phyloP scores from a whole-genome alignment of 352 stramenopile genomes.

The Phytophthora multivora region DNA sequence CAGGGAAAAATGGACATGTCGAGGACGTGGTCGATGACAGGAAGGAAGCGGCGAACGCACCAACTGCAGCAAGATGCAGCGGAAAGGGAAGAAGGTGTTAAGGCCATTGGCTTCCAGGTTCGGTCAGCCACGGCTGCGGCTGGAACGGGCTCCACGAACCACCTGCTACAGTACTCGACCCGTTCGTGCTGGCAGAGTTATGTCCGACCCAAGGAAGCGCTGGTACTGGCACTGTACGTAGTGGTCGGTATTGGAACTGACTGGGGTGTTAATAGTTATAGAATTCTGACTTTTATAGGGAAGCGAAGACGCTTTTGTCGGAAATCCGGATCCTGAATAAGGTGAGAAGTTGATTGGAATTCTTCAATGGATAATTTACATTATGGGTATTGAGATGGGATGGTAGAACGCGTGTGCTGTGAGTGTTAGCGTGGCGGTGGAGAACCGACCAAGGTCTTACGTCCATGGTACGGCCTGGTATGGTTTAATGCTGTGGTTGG shows the following conservation, averaged over 20 bases:
- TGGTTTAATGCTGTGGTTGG: background rate
- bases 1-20: background rate
- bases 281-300: conserved; percentile 29
- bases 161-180: conserved; percentile 62
- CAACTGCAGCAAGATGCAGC: background rate
- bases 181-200: conserved; percentile 69
- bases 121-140: conserved; percentile 42
- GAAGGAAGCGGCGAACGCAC: background rate
- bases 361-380: background rate
- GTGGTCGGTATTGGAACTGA: background rate
- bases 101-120: conserved; percentile 45
- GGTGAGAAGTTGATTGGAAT: conserved; percentile 18
- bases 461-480: conserved; percentile 42
- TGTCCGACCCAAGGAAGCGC: conserved; percentile 47
- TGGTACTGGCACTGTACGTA: conserved; percentile 59
- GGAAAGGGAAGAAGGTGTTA: conserved; percentile 10
- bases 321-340: conserved; percentile 82
- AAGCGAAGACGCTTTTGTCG: conserved; percentile 66
- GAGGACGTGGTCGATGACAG: background rate
- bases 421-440: conserved; percentile 65
- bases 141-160: conserved; percentile 29
- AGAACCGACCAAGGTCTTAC: conserved; percentile 68
- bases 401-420: conserved; percentile 66
- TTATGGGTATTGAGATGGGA: background rate
- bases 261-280: background rate